Base-by-base conservation (phyloP, 2,329 filamentous ascomycete genomes). In the Claviceps pazoutovae region DNA sequence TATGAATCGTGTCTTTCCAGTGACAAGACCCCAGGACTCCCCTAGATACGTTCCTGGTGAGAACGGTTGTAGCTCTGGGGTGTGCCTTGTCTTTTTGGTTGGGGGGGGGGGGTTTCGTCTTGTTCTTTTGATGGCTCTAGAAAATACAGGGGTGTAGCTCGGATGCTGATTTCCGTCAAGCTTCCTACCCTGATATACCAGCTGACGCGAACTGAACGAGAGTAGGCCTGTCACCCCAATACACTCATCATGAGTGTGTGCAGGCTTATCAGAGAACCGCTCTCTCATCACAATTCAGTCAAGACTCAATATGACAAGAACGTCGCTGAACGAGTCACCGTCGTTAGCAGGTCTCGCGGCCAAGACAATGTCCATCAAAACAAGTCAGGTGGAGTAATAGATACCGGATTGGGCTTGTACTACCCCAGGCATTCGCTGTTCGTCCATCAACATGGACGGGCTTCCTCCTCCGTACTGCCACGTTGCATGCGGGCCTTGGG, bases 381-480 rank as follows among this genome's bases (percentile, higher is more conserved):
- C 50, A 52, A 52, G 13, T 55, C 48, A 58, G n/a, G 52, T 42
- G 19, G 56, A 55, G 53, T 58, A 56, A 23, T 58, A 58, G 21
- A 56, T 48, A 21, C 54, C 53, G 11, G 56, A 54, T 37, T 55
- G 54, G 26, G 52, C 52, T 49, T 55, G 56, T 42, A 51, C 51
- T 13, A 53, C 49, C n/a, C 45, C 36, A 19, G 52, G 41, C n/a
- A 44, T 38, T 14, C 56, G 51, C 19, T 54, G 55, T 41, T 56
- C 55, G 17, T 57, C 56, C 14, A 54, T 37, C 52, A 56, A 52
- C 36, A 56, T 46, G 26, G 49, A 52, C 30, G 56, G 52, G 39
- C 30, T 46, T 3, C 64, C 61, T 5, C 61, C 62, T 4, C 61
- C 62, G 47, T 69, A 68, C 42, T 57, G 59, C 68, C 69, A 72